These are phyloP conservation scores for Sarcomyxa edulis DNA, from an alignment of 768 basidiomycete species.

Conservation along the genomic window DNA sequence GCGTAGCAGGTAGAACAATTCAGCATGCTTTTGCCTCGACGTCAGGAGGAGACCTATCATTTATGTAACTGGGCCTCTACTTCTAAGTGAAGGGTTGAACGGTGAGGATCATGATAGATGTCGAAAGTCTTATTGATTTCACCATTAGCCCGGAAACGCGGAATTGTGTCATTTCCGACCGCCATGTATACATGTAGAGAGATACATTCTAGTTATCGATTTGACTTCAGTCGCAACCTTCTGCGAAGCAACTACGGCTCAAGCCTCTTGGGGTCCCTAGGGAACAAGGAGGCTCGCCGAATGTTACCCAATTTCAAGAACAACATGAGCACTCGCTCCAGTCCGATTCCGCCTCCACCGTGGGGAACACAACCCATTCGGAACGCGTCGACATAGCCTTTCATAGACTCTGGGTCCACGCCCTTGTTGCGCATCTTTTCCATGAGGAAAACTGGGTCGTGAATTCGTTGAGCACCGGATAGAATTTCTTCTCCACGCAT, in stretches of 20 bases:
- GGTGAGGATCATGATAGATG: too few species aligned
- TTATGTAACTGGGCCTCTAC: too few species aligned
- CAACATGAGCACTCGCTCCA: conserved; percentile 95
- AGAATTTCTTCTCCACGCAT: conserved; percentile 99
- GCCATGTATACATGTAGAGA: too few species aligned
- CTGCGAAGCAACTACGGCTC: conserved; percentile 52
- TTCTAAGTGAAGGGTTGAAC: too few species aligned
- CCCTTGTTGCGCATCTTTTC: conserved; percentile 85
- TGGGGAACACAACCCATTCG: conserved; percentile 93
- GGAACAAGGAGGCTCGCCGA: conserved; percentile 88
- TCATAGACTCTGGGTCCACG: conserved; percentile 90
- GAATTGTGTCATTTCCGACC: too few species aligned
- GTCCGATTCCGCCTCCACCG: conserved; percentile 93
- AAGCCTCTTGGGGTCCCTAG: conserved; percentile 92
- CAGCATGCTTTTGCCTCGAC: too few species aligned
- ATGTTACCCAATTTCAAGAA: conserved; percentile 98
- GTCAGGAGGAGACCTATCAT: too few species aligned
- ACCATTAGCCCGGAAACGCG: too few species aligned
- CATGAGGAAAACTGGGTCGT: conserved; percentile 77
- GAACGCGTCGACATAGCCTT: conserved; percentile 91
- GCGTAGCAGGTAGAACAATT: too few species aligned
- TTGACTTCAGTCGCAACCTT: too few species aligned
- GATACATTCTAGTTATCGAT: too few species aligned
- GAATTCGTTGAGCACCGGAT: conserved; percentile 96
- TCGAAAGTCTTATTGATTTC: too few species aligned